Evolutionary conservation across 495 filamentous ascomycete genomes (phyloP).

Genomic region (Penicillium robsamsonii): DNA sequence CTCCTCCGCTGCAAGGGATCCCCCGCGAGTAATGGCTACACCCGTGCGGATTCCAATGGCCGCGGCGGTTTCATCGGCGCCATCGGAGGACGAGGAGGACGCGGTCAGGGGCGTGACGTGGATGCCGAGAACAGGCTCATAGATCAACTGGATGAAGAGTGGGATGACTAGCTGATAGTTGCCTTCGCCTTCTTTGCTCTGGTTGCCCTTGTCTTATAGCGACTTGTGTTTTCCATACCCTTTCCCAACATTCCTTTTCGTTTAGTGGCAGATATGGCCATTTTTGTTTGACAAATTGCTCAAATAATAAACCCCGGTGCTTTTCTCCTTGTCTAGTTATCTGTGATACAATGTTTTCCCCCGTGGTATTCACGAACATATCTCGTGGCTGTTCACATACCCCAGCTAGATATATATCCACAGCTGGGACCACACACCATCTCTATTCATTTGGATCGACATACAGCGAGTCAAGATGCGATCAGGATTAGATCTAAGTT

Average conservation of each 20-base stretch:
- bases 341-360: neutral
- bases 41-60: conserved; percentile 38
- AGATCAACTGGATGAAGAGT: conserved; percentile 95
- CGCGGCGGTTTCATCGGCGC: conserved; percentile 37
- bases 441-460: neutral
- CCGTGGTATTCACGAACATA: neutral
- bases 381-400: neutral
- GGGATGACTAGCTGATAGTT: conserved; percentile 40
- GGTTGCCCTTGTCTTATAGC: neutral
- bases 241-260: neutral
- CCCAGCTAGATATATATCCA: neutral
- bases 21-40: conserved; percentile 54
- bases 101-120: conserved; percentile 43
- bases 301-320: neutral
- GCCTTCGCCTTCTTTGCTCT: neutral
- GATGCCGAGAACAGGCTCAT: conserved; percentile 94
- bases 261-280: neutral
- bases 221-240: neutral
- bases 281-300: neutral
- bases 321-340: neutral
- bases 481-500: neutral
- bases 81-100: conserved; percentile 39
- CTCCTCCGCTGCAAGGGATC: conserved; percentile 52
- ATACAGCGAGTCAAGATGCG: neutral
- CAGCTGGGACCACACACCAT: neutral